Percentiles rank a stretch among this genome's conserved stretches.
Conservation (phyloP, 2,329 filamentous ascomycete genomes). For the Botrytis hyacinthi region DNA sequence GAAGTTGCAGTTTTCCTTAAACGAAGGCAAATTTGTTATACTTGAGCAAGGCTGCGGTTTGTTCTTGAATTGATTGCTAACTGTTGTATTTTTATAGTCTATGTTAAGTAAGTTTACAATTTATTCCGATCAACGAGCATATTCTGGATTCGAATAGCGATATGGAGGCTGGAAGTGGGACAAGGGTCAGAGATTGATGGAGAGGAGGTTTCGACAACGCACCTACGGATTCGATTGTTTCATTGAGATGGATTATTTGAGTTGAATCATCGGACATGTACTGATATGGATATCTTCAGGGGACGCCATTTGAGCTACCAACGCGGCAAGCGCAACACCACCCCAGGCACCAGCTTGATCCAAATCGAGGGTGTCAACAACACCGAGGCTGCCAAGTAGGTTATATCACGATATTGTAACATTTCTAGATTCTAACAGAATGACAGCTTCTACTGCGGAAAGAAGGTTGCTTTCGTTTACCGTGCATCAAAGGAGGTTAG, state of each 20-base stretch:
- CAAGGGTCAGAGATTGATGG: background rate
- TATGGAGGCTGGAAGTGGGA: background rate
- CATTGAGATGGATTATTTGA: background rate
- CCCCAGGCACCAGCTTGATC: slow-evolving; percentile 88
- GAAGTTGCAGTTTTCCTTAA: background rate
- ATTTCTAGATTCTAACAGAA: slow-evolving; percentile 27
- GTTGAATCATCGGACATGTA: background rate
- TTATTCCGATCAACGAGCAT: slow-evolving; percentile 13
- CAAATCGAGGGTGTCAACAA: slow-evolving; percentile 98
- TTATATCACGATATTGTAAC: slow-evolving; percentile 31
- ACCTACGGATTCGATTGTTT: background rate
- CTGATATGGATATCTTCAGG: slow-evolving; percentile 50
- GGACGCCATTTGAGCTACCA: slow-evolving; percentile 98
- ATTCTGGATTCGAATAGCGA: slow-evolving; percentile 1
- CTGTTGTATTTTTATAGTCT: slow-evolving; percentile 56
- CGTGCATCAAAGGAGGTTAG: slow-evolving; percentile 91
- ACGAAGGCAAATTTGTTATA: background rate
- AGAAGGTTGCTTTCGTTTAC: slow-evolving; percentile 99
- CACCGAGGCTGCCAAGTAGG: slow-evolving; percentile 82
- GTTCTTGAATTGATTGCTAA: slow-evolving; percentile 32
- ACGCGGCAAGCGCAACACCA: slow-evolving; percentile 88
- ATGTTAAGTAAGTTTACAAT: slow-evolving; percentile 74
- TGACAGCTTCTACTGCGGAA: slow-evolving; percentile 84
- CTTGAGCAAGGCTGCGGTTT: background rate
- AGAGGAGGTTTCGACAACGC: slow-evolving; percentile 17